A percentile compares a stretch with the other conserved stretches of the same genome.
These are phyloP conservation scores for Colletotrichum orchidophilum DNA, from an alignment of 2,329 filamentous ascomycete species.

Conservation along the genomic window DNA sequence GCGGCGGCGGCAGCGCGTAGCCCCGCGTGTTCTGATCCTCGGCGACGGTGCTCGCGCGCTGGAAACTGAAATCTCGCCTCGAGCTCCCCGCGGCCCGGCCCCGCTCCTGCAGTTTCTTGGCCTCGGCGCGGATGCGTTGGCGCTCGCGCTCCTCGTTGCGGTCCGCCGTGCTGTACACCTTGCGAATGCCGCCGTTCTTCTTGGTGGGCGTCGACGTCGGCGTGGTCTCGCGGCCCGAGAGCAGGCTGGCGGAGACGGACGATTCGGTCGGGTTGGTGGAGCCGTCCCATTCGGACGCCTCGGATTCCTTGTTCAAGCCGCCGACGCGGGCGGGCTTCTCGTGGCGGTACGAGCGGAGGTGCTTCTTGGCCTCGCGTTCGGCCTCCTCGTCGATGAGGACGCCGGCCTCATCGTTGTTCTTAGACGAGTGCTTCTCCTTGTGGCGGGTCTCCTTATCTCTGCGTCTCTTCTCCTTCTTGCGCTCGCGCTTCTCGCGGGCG, in stretches of 20 bases:
- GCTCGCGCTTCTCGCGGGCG: constrained; percentile 65
- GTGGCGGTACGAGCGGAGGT: constrained; percentile 84
- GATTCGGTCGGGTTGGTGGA: constrained; percentile 73
- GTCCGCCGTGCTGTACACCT: constrained; percentile 70
- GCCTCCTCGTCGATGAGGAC: constrained; percentile 70
- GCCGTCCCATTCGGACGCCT: constrained; percentile 83
- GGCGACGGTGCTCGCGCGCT: constrained; percentile 49
- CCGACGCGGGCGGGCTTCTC: constrained; percentile 89
- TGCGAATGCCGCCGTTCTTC: constrained; percentile 61
- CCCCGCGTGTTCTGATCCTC: constrained; percentile 41
- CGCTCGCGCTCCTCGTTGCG: constrained; percentile 61
- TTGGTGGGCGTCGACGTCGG: constrained; percentile 64
- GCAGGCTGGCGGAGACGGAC: constrained; percentile 70
- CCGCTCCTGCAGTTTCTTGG: constrained; percentile 63
- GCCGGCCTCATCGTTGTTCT: constrained; percentile 54
- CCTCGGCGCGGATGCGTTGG: constrained; percentile 66
- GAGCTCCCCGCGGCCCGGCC: constrained; percentile 48
- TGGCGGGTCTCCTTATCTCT: constrained; percentile 45
- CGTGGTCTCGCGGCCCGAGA: constrained; percentile 65
- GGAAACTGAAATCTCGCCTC: constrained; percentile 64
- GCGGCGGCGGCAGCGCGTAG: constrained; percentile 28
- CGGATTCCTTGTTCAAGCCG: constrained; percentile 84
- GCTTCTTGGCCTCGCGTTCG: constrained; percentile 70
- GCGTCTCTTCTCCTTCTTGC: constrained; percentile 60
- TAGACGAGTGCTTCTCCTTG: constrained; percentile 40